Conservation (phyloP, 345 rosid genomes). For the Trapa bicornis region DNA sequence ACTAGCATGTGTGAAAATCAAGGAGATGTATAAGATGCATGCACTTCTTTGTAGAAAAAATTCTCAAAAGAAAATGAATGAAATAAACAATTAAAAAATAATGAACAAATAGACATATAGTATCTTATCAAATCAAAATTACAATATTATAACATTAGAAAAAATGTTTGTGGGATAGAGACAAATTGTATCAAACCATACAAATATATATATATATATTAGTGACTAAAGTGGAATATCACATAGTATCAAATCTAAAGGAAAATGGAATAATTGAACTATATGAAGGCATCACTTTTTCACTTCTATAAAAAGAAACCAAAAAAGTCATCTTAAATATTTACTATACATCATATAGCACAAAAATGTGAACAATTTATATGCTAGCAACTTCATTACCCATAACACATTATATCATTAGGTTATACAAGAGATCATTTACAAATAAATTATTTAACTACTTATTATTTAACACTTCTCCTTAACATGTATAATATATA, state of each 20-base stretch:
- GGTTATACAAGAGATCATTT: too few relatives aligned
- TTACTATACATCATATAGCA: neutral
- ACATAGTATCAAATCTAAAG: neutral
- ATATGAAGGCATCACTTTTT: neutral
- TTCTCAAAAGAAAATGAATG: too few relatives aligned
- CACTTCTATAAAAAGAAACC: neutral
- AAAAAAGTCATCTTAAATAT: neutral
- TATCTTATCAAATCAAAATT: too few relatives aligned
- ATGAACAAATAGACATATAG: too few relatives aligned
- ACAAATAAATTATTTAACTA: too few relatives aligned
- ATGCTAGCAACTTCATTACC: neutral
- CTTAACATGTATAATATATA: too few relatives aligned
- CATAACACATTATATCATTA: too few relatives aligned
- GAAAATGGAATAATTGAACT: neutral
- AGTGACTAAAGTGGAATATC: neutral
- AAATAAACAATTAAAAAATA: too few relatives aligned
- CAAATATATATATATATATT: neutral
- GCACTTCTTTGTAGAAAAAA: too few relatives aligned
- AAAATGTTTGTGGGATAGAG: constrained; percentile 85
- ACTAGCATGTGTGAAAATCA: neutral
- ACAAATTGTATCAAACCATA: constrained; percentile 34
- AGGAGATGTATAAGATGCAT: too few relatives aligned
- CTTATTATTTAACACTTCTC: too few relatives aligned
- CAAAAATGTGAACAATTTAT: neutral
- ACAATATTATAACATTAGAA: constrained; percentile 30